Base-by-base conservation (phyloP, 2,329 filamentous ascomycete species). In the Stemphylium beticola region DNA sequence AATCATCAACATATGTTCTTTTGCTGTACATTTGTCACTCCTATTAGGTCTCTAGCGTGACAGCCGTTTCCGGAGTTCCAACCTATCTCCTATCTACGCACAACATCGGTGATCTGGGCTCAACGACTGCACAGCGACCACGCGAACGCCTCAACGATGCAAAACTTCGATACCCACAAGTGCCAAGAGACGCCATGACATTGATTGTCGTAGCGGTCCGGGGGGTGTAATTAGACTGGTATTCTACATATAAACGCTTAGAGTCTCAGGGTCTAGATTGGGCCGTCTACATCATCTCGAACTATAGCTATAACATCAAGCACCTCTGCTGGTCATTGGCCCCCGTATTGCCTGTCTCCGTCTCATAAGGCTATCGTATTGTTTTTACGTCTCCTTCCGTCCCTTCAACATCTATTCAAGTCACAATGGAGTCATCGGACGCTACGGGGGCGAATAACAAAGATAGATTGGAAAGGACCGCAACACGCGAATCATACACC, bases 401-500 rank as follows among this genome's bases (percentile, higher is more conserved):
- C 15, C 12, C 22, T 31, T n/a, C 7, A 46, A 22, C 20, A 8
- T 17, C 20, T 14, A 9, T 22, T n/a, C 1, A 24, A 34, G 7
- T 15, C 18, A 34, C 26, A 22, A 54, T 55, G 53, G 53, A 55
- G 32, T 47, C 53, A 8, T 34, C 42, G 31, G 32, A 45, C 20
- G 26, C 37, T 10, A 38, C 42, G 26, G 38, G 26, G 4, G 24
- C 20, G 4, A 29, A 31, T 12, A 40, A 48, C 20, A 33, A 22
- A 12, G 47, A 49, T 4, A 40, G 31, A 36, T 22, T 65, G 9
- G 57, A 57, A 31, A 66, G 55, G 40, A 53, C 55, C 17, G 54
- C 71, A 20, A 70, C 65, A 4, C 62, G 48, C 9, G 64, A 67
- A 58, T 65, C 67, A 2, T 70, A 73, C 46, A 70, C 62, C 6